Percentiles rank a stretch among this genome's conserved stretches.
These are phyloP conservation scores for Hymenoscyphus infarciens DNA, from an alignment of 2,329 filamentous ascomycete species.

Conservation along the genomic window DNA sequence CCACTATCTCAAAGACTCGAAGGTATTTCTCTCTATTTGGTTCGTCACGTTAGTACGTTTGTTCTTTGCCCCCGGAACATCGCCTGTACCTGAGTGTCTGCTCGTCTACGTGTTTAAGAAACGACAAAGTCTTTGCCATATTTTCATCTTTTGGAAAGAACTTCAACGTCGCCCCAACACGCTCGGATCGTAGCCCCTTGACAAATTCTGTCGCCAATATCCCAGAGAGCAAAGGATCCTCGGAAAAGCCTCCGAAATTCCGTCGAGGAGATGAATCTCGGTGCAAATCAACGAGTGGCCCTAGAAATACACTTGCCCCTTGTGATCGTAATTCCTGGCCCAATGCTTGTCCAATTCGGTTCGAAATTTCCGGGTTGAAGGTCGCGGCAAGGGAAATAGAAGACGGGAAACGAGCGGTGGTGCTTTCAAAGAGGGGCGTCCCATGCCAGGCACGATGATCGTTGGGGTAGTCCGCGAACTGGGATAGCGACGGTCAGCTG, in stretches of 20 bases:
- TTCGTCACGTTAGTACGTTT: too few relatives aligned
- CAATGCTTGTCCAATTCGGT: constrained; percentile 29
- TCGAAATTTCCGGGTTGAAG: constrained; percentile 31
- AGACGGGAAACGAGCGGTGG: constrained; percentile 32
- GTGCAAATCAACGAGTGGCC: constrained; percentile 27
- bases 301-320: constrained; percentile 33
- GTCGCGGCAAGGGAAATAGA: constrained; percentile 33
- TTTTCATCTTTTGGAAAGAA: constrained; percentile 24
- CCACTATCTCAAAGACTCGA: constrained; percentile 31
- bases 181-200: constrained; percentile 20
- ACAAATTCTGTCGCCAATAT: constrained; percentile 31
- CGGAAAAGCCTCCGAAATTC: constrained; percentile 34
- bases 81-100: too few relatives aligned
- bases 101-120: too few relatives aligned
- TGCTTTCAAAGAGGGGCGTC: constrained; percentile 23
- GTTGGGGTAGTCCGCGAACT: too few relatives aligned
- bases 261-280: constrained; percentile 30
- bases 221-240: constrained; percentile 33
- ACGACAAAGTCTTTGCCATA: too few relatives aligned
- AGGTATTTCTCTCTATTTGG: too few relatives aligned
- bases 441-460: too few relatives aligned
- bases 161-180: constrained; percentile 24
- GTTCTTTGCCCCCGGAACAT: too few relatives aligned
- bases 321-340: constrained; percentile 31
- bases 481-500: too few relatives aligned